Evolutionary conservation across 345 rosid species (phyloP), one percentile per base, ranked within the genome.

Genomic region (Camelina hispida): DNA sequence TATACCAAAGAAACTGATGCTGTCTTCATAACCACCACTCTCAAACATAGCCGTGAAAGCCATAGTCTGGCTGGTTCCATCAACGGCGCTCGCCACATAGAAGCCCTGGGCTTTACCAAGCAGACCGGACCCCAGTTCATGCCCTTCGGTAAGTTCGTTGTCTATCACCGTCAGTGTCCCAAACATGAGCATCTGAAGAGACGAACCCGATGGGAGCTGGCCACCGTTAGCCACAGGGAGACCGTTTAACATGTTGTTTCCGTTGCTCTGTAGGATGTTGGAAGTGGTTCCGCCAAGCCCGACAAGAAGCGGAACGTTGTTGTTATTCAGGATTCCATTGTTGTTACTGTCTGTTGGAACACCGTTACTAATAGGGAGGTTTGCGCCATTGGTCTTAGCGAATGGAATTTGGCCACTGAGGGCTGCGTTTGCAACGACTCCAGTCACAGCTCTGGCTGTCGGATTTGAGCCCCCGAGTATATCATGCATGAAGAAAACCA

Each of bases 31-130:
- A 4, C 91, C 91, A 9, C 97, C 91, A 13, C 78, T 71, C 78
- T 79, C 81, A 47, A 93, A 91, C 97, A 89, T 89, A 23, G 89
- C 87, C 1, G 90, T 93, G 76, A 91, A 81, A 5, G 93, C 93
- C 85, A 93, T 85, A 0, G 88, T 87, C 54, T 91, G 93, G 74
- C 91, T 84, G 9, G 72, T 86, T 59, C 98, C 97, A 64, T 91
- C 97, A 4, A 78, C 70, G 0, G 95, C 88, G 51, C 97, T 91
- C 0, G 90, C 87, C 14, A 88, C 78, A 9, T 91, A 91, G 76
- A 82, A 88, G 8, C 97, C 98, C 37, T 91, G 96, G 1, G 91
- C 98, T 77, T 86, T 91, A 5, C 98, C 97, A 2, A 89, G 75
- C 14, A 85, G 81, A 4, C 81, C 83, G 0, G 98, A 89, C 3